Evolutionary conservation across 352 stramenopile genomes (phyloP), one percentile per base, ranked within the genome.

Genomic region (Phytophthora sojae): DNA sequence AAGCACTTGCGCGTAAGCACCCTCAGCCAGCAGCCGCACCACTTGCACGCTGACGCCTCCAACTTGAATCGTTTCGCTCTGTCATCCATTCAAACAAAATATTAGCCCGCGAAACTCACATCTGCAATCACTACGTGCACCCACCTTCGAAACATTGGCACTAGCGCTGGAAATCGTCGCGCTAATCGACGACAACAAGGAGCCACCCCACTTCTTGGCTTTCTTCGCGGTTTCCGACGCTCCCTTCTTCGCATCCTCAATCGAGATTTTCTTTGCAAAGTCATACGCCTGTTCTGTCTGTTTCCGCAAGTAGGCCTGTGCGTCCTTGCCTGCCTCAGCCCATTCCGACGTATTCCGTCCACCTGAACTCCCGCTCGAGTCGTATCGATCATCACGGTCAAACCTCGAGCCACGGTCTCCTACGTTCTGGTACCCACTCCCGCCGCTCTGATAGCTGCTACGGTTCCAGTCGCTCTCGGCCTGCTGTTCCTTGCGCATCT

Each of bases 201-300:
- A 94, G 0, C 85, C 87, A 23, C 89, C 89, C 89, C 87, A 96
- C 44, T 95, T 96, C 59, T 95, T 95, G 2, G 89, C 89, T 44
- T 96, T 96, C 72, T 95, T 93, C n/a, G 89, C 89, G 4, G 88
- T 95, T 67, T 95, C 89, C 0, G 83, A 80, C 3, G 87, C 89
- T 5, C 85, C 84, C 50, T 94, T 94, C 65, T 94, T 95, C 3
- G 86, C 88, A 67, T 96, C 89, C 64, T 96, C 89, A 51, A 94
- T 90, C 6, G 80, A 90, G n/a, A 96, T 90, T 60, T 94, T 95
- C 70, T 96, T 96, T 6, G 89, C 89, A 75, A 96, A 95, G 57
- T 94, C 89, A 67, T 94, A 93, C 21, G 87, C 89, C 65, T 93
- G 86, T 57, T 94, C 89, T 23, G 82, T 96, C 58, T 95, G 89